Evolutionary conservation across 805 yeast species (phyloP).

Genomic region (Starmerella tilneyi): DNA sequence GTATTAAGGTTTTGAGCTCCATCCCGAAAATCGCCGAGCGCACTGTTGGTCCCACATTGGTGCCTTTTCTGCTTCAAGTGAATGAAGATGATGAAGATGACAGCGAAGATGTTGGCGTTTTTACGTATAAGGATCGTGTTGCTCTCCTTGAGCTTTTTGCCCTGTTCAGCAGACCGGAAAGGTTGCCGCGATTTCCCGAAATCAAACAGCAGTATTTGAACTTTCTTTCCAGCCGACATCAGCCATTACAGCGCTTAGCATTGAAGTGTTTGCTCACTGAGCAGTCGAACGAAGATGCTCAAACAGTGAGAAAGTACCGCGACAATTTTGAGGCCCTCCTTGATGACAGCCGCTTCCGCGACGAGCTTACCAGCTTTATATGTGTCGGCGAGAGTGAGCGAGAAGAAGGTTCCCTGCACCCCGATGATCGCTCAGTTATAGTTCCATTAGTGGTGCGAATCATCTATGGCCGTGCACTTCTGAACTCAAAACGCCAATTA

Average conservation of each 20-base stretch:
- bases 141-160: conserved; percentile 50
- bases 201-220: conserved; percentile 45
- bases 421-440: conserved; percentile 46
- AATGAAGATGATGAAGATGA: conserved; percentile 25
- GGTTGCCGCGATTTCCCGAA: conserved; percentile 42
- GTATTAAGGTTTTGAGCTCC: conserved; percentile 45
- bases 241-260: conserved; percentile 61
- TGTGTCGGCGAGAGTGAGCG: conserved; percentile 33
- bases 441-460: conserved; percentile 70
- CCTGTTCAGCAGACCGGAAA: conserved; percentile 52
- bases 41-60: conserved; percentile 41
- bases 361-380: conserved; percentile 63
- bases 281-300: conserved; percentile 37
- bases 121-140: conserved; percentile 27
- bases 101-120: neutral
- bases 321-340: conserved; percentile 64
- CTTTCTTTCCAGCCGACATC: conserved; percentile 50
- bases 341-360: conserved; percentile 76
- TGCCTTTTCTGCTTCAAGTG: conserved; percentile 42
- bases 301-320: conserved; percentile 47
- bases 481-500: conserved; percentile 62
- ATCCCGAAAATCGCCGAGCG: conserved; percentile 64
- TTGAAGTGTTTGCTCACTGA: conserved; percentile 58
- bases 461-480: conserved; percentile 77
- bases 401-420: conserved; percentile 42